phyloP scores from a whole-genome alignment of 805 yeast genomes.

The Metschnikowia baotianmanensis region DNA sequence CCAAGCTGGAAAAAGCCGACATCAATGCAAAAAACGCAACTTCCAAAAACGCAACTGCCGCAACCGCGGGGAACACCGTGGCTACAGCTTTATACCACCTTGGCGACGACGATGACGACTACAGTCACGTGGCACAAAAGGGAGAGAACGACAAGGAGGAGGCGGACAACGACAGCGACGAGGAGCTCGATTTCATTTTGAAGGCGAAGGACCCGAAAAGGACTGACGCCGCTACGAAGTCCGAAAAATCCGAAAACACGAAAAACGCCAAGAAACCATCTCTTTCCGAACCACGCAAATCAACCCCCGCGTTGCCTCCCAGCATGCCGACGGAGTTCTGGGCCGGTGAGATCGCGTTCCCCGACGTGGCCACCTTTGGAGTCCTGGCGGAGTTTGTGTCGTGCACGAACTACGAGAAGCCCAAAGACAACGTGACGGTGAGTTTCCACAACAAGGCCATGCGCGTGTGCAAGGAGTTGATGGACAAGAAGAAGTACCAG shows the following conservation, averaged over 20 bases:
- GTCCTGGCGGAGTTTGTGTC: constrained; percentile 38
- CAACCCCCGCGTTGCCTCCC: constrained; percentile 14
- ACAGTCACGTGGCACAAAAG: not conserved
- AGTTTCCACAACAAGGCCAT: constrained; percentile 25
- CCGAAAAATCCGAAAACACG: not conserved
- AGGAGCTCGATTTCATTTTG: constrained; percentile 34
- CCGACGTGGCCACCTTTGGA: constrained; percentile 46
- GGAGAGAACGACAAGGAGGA: constrained; percentile 1
- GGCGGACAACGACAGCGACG: constrained; percentile 23
- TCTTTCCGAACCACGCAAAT: not conserved
- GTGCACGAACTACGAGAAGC: constrained; percentile 26
- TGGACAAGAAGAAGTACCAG: constrained; percentile 30
- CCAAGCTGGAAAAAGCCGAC: too few relatives aligned
- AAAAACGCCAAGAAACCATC: not conserved
- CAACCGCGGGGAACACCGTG: too few relatives aligned
- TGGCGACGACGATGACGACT: constrained; percentile 28
- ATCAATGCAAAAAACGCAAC: too few relatives aligned
- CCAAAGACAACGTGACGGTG: constrained; percentile 19
- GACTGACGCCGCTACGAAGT: not conserved
- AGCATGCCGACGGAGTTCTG: constrained; percentile 28
- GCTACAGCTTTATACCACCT: constrained; percentile 14
- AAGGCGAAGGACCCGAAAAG: constrained; percentile 14
- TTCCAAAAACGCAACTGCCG: too few relatives aligned
- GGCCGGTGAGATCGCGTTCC: constrained; percentile 49
- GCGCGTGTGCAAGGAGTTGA: constrained; percentile 30